These are phyloP conservation scores for Eucalyptus shirleyi DNA, from an alignment of 345 rosid genomes.

Conservation along the genomic window DNA sequence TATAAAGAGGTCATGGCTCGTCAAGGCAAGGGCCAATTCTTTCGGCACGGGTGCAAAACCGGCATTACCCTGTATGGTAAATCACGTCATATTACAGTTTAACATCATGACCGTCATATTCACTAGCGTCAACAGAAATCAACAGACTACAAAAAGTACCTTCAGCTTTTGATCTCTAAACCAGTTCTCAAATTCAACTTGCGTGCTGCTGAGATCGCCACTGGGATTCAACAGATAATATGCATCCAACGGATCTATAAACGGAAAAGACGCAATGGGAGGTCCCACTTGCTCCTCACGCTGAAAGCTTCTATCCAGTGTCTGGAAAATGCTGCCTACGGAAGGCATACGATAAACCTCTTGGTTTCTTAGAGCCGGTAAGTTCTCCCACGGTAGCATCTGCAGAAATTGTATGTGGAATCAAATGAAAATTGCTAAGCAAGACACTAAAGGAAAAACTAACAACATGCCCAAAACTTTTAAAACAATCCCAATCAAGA, in stretches of 20 bases:
- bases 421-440: neutral
- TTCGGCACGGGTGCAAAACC: constrained; percentile 60
- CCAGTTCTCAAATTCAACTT: constrained; percentile 72
- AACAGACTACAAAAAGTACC: constrained; percentile 23
- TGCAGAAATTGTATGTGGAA: constrained; percentile 9
- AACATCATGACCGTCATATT: neutral
- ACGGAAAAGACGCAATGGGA: constrained; percentile 35
- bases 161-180: constrained; percentile 64
- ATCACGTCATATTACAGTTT: neutral
- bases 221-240: constrained; percentile 82
- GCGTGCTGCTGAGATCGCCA: constrained; percentile 63
- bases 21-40: constrained; percentile 63
- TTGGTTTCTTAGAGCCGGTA: constrained; percentile 69
- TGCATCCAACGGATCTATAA: constrained; percentile 85
- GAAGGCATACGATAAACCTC: constrained; percentile 98
- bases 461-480: neutral
- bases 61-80: constrained; percentile 58
- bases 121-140: neutral
- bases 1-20: constrained; percentile 74
- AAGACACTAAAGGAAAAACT: neutral
- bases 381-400: constrained; percentile 99
- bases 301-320: constrained; percentile 33
- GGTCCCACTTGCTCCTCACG: constrained; percentile 19
- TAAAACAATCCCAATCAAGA: neutral
- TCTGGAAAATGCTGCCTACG: constrained; percentile 53